Base-by-base conservation (phyloP, 371 early-diverging fungal genomes). In the Mortierella sp. region DNA sequence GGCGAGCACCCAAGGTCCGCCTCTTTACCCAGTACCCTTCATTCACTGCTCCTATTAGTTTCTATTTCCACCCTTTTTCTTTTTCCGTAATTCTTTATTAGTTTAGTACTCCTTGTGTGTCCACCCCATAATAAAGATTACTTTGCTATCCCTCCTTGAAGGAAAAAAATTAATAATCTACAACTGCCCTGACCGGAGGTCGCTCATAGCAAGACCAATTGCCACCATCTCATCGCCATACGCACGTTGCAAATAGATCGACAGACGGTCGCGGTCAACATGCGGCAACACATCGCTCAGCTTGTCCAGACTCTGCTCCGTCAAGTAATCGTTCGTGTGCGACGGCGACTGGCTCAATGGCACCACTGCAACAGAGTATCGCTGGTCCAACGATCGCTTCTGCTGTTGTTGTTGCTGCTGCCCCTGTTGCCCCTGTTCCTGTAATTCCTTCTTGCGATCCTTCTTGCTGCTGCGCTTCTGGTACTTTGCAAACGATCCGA, bases 221-320 rank as follows among this genome's bases (percentile, higher is more conserved):
- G 88, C 90, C 14, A 87, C 83, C 88, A 88, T 88, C 67, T 83
- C 83, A 74, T 89, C 90, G 11, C 90, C 90, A 69, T 80, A 82
- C 0, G 90, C 87, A 34, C 88, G 84, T 57, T 82, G 76, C 51
- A 89, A 70, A 73, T 89, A 89, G 31, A 85, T 87, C 59, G 85
- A 75, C 13, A 89, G 75, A 5, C 85, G 83, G 53, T 82, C 78
- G 9, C 88, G 78, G 67, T 89, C 88, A 4, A 89, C 76, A 71
- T 89, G 82, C 6, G 90, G 90, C 14, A 89, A 54, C 13, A 85
- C 84, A 73, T 83, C 88, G 40, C 90, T 88, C 76, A 89, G 54
- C 59, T 87, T 87, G 24, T 86, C 80, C 50, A 89, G 71, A 71
- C 86, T 85, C 72, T 85, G 81, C 67, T 85, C 86, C 46, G 76